Evolutionary conservation across 306 rosid genomes (phyloP), one percentile per base, ranked within the genome.

Genomic region (Calophaca sinica): DNA sequence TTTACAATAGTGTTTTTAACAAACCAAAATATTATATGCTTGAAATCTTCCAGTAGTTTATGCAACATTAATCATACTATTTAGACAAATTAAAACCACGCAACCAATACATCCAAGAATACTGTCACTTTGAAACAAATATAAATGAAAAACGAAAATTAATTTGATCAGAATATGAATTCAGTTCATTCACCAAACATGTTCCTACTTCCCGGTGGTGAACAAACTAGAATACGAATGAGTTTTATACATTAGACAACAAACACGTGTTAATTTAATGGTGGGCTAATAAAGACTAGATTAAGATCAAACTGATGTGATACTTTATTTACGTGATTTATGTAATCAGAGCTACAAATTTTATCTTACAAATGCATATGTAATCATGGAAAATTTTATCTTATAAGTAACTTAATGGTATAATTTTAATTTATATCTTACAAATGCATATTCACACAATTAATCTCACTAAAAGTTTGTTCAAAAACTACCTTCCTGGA

Each of bases 401-500:
- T 39, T 12, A 42, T 42, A 59, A 49, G 41, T 71, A 14, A 42
- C 2, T 42, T 44, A 8, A 13, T 29, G 14, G 26, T 51, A 10
- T 39, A 29, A 50, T 29, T 70, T 9, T 42, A 36, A 59, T 9
- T 60, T 15, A 63, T 1, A 15, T 46, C 50, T 32, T 15, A 60
- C 44, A 53, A 5, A 74, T n/a, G 46, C 48, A 53, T 3, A 50
- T 50, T 50, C 29, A 74, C 48, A 48, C 14, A 15, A 60, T 61
- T 10, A 79, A 62, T 28, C 62, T 48, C 71, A 49, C 42, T 33
- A 59, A 33, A 33, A 42, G 3, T 4, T 7, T 8, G 12, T 11
- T 51, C 70, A 73, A 64, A 60, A 62, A 76, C 31, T 33, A 86
- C 91, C 90, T 82, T 86, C 79, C 66, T 81, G 46, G 85, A 80